Percentiles rank a stretch among this genome's conserved stretches.
phyloP scores from a whole-genome alignment of 2,329 filamentous ascomycete species.

The Chaetomium sp. region DNA sequence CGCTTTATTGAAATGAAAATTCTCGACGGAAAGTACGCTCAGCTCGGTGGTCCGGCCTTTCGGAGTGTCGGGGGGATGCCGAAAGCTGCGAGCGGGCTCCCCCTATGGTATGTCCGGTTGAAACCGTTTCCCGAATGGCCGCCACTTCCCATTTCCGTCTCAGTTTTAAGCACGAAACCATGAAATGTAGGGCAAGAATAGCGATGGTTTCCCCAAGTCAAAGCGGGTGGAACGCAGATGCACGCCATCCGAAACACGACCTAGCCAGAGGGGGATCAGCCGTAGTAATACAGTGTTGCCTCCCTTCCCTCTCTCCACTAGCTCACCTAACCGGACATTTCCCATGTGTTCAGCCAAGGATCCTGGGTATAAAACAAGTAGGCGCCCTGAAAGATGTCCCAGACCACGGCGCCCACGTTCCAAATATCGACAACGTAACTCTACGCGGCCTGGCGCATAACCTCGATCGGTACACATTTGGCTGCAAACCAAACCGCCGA shows the following conservation, averaged over 20 bases:
- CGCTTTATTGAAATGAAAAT: neutral
- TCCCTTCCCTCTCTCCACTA: neutral
- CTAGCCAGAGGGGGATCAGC: neutral
- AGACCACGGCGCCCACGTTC: conserved; percentile 43
- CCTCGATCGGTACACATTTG: conserved; percentile 37
- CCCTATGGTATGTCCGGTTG: conserved; percentile 8
- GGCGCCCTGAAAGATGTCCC: conserved; percentile 43
- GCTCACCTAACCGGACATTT: neutral
- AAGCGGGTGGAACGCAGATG: neutral
- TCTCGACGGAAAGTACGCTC: neutral
- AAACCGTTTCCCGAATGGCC: neutral
- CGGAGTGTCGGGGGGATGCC: conserved; percentile 10
- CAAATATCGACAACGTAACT: conserved; percentile 43
- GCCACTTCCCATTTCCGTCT: neutral
- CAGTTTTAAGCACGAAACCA: neutral
- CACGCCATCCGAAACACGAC: conserved; percentile 5
- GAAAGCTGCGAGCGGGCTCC: conserved; percentile 4
- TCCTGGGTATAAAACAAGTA: conserved; percentile 44
- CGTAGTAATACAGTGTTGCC: neutral
- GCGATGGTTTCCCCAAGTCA: neutral
- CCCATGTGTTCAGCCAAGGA: conserved; percentile 30
- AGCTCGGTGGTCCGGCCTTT: conserved; percentile 3
- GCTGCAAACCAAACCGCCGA: conserved; percentile 19
- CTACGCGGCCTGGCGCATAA: conserved; percentile 42
- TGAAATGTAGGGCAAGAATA: neutral